phyloP scores from a whole-genome alignment of 1,139 yeast genomes.

The Debaryomyces udenii region DNA sequence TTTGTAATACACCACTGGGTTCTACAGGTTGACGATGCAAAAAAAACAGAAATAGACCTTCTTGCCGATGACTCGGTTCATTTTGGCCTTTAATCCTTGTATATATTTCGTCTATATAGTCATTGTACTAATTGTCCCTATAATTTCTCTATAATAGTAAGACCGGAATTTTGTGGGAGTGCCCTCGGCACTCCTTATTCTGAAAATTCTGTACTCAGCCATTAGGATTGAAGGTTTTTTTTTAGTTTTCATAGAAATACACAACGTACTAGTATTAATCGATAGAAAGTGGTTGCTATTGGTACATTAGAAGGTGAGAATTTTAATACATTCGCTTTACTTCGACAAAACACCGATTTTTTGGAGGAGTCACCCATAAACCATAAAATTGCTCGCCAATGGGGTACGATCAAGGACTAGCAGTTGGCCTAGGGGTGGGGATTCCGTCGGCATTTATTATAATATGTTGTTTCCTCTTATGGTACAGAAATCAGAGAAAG shows the following conservation, averaged over 20 bases:
- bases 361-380: not conserved
- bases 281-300: not conserved
- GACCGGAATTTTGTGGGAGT: slow-evolving; percentile 1
- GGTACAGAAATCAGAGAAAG: slow-evolving; percentile 36
- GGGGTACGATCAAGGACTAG: slow-evolving; percentile 26
- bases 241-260: not conserved
- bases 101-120: slow-evolving; percentile 7
- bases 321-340: not conserved
- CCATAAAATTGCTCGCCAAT: slow-evolving; percentile 14
- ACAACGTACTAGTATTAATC: too few species aligned
- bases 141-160: too few species aligned
- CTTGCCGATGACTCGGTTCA: slow-evolving; percentile 52
- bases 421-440: slow-evolving; percentile 51
- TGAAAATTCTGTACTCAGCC: slow-evolving; percentile 9
- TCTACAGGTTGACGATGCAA: slow-evolving; percentile 45
- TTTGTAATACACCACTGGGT: slow-evolving; percentile 65
- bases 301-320: not conserved
- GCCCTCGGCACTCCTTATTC: slow-evolving; percentile 7
- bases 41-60: slow-evolving; percentile 45
- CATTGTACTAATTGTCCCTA: not conserved
- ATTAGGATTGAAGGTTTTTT: not conserved
- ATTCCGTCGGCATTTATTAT: slow-evolving; percentile 39
- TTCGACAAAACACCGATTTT: not conserved
- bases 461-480: slow-evolving; percentile 24
- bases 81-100: slow-evolving; percentile 23